Percentiles rank a stretch among this genome's conserved stretches.
Conservation (phyloP, 1,139 yeast genomes). For the Geotrichum restrictum region DNA sequence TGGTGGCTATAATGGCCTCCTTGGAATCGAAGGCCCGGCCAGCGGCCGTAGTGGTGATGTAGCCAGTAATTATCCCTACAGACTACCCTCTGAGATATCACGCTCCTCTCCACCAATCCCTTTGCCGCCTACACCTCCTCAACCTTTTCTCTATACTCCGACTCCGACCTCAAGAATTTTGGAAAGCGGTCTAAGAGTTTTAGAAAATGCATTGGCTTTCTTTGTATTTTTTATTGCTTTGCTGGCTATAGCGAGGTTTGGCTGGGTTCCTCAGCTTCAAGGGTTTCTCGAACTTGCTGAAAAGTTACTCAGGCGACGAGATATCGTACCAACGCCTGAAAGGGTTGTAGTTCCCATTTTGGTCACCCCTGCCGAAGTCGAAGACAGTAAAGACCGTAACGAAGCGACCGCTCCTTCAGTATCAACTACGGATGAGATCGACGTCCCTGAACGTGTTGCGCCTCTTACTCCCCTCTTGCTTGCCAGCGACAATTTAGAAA, state of each 20-base stretch:
- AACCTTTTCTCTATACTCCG: conserved; percentile 20
- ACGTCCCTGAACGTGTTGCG: neutral
- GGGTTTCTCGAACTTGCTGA: conserved; percentile 14
- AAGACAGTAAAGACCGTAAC: neutral
- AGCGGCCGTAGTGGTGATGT: conserved; percentile 1
- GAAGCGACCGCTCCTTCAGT: neutral
- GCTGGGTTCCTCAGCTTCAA: conserved; percentile 42
- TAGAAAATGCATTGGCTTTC: conserved; percentile 51
- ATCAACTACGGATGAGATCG: neutral
- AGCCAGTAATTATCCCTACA: conserved; percentile 13
- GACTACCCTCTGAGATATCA: conserved; percentile 18
- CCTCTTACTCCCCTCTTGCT: too few relatives aligned
- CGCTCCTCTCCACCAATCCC: conserved; percentile 22
- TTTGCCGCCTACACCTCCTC: conserved; percentile 24
- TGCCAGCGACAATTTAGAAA: neutral
- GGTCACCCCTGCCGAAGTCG: too few relatives aligned
- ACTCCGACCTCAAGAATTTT: conserved; percentile 27
- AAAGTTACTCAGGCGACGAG: conserved; percentile 1
- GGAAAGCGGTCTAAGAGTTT: conserved; percentile 33
- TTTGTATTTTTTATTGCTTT: conserved; percentile 38
- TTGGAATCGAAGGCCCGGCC: conserved; percentile 23
- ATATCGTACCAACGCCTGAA: neutral
- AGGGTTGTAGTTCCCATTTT: neutral
- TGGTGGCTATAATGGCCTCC: neutral
- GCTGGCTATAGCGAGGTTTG: conserved; percentile 41